Base-by-base conservation (phyloP, 2,329 filamentous ascomycete species). In the Aspergillus jensenii region DNA sequence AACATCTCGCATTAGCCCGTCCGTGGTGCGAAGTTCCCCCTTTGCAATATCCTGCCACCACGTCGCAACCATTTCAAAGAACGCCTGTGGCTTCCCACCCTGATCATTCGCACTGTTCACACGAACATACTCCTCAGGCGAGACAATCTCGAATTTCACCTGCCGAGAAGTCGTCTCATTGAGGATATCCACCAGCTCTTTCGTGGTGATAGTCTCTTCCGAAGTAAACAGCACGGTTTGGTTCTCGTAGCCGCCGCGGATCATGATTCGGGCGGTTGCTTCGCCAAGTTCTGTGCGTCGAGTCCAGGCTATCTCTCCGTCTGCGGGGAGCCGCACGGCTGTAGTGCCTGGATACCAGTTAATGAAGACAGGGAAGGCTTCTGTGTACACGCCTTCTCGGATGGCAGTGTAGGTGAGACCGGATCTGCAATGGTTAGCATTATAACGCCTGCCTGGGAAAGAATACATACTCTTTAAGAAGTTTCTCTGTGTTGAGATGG, bases 351-450 rank as follows among this genome's bases (percentile, higher is more conserved):
- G 74, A 48, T 75, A 76, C 74, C 74, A 76, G 56, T 70, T 80
- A 2, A 83, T 76, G 68, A 86, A 87, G 31, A 87, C 71, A 2
- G 84, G 84, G 70, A 84, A 86, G 4, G 82, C 83, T 62, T 88
- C 84, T 1, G 78, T 76, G 66, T 87, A 88, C 35, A 86, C 65
- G 0, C 84, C 85, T 67, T 87, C 83, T 14, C 84, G 79, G 41
- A 87, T 70, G 11, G 81, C 76, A 12, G 83, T 85, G 65, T 79
- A 84, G 2, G 76, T 75, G 51, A 84, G 69, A 4, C 70, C 71
- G 3, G 74, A 71, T 23, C 74, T 76, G 12, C 25, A 4, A 48
- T n/a, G 19, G 45, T 43, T 23, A 45, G 33, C 15, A 48, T 47
- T 23, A 17, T 37, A 14, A 14, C 4, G 12, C 4, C 11, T 15